Conservation (phyloP, 495 filamentous ascomycete genomes). For the Trichoderma reesei region DNA sequence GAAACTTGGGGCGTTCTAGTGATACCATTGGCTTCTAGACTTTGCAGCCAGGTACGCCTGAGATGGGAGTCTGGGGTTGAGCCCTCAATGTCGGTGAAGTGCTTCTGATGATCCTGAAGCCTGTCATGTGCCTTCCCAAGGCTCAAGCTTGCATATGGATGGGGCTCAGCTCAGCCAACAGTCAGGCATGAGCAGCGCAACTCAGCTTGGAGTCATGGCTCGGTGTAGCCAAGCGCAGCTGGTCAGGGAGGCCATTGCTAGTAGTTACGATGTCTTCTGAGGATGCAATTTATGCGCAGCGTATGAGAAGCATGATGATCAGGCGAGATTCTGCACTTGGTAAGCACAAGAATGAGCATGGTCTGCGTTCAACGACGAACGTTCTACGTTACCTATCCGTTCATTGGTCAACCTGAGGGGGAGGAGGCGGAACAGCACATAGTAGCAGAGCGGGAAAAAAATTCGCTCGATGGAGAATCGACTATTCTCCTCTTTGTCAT, state of each 20-base stretch:
- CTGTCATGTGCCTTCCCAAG: not conserved
- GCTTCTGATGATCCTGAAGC: not conserved
- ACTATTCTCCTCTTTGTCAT: not conserved
- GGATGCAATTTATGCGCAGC: not conserved
- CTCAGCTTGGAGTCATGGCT: not conserved
- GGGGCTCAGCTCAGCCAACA: not conserved
- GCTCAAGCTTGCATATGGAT: not conserved
- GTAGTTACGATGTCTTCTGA: not conserved
- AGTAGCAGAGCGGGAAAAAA: not conserved
- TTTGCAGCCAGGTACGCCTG: not conserved
- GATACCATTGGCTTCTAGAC: not conserved
- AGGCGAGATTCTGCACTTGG: not conserved
- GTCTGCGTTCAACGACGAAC: not conserved
- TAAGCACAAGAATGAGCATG: not conserved
- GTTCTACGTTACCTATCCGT: not conserved
- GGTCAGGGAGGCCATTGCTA: not conserved
- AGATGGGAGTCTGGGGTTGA: not conserved
- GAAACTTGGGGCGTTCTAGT: not conserved
- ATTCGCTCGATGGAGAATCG: slow-evolving; percentile 3
- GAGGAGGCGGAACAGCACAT: not conserved
- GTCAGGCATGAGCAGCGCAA: not conserved
- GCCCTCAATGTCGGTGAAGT: not conserved
- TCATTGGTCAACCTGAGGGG: not conserved
- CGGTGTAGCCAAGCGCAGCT: not conserved
- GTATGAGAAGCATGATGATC: not conserved